Evolutionary conservation across 2,329 filamentous ascomycete genomes (phyloP).

Genomic region (Ophiostoma australiae): DNA sequence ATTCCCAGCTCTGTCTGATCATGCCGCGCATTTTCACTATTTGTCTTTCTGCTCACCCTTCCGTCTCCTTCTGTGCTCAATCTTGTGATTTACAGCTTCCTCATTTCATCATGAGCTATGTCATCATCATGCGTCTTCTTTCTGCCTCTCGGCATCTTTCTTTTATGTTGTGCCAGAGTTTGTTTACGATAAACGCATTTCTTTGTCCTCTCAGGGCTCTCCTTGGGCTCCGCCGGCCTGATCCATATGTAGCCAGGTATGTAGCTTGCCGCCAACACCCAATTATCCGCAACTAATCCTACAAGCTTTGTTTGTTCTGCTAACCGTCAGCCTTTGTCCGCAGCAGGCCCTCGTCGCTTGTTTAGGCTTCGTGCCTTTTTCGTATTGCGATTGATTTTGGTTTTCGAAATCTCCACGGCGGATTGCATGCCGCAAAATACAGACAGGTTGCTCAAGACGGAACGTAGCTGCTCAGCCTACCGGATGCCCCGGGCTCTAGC

Average conservation of each 20-base stretch:
- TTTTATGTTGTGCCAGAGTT: neutral
- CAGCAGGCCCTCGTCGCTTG: neutral
- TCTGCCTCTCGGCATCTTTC: neutral
- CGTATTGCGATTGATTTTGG: neutral
- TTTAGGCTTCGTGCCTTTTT: neutral
- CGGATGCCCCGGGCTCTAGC: conserved; percentile 5
- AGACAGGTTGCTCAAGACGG: neutral
- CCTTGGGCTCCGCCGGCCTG: neutral
- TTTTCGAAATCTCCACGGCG: neutral
- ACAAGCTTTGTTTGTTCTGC: neutral
- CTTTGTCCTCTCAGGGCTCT: neutral
- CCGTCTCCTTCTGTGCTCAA: neutral
- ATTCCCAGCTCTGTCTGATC: neutral
- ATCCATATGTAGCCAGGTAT: neutral
- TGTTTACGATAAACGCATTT: neutral
- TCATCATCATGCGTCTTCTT: neutral
- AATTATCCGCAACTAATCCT: neutral
- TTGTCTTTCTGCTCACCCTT: neutral
- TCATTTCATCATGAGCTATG: neutral
- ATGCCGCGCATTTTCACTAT: neutral
- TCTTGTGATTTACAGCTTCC: neutral
- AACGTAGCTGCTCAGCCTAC: conserved; percentile 2
- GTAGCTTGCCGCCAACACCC: conserved; percentile 3
- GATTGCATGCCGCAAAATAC: neutral
- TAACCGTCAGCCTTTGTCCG: neutral